Percentiles rank a stretch among this genome's conserved stretches.
Evolutionary conservation across 139 green algal species (phyloP).

Genomic region (Penium margaritaceum): DNA sequence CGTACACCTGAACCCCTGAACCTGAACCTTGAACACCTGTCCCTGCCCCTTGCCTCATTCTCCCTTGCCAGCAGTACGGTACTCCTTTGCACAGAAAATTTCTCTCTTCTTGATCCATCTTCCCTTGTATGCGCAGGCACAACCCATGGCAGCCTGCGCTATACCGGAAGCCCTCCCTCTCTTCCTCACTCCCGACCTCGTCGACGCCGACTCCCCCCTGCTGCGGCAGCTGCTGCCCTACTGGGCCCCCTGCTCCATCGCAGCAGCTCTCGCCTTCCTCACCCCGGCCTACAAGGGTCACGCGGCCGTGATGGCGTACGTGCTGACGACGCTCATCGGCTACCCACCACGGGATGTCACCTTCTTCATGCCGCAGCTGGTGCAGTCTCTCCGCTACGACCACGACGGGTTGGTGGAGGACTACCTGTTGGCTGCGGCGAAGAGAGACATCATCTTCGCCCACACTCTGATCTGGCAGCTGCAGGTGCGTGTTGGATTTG

Average conservation of each 20-base stretch:
- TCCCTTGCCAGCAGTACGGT: no score
- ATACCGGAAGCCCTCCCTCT: constrained; percentile 36
- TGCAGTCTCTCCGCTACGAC: constrained; percentile 66
- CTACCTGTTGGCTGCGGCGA: constrained; percentile 65
- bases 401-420: constrained; percentile 51
- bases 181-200: constrained; percentile 27
- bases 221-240: constrained; percentile 31
- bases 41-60: no score
- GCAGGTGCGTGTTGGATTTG: constrained; percentile 58
- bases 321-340: constrained; percentile 35
- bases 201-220: constrained; percentile 17
- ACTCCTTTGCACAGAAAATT: no score
- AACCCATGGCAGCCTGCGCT: neutral
- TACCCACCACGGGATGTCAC: constrained; percentile 41
- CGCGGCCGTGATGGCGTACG: constrained; percentile 43
- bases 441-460: constrained; percentile 62
- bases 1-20: no score
- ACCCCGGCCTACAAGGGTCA: constrained; percentile 29
- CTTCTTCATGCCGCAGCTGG: constrained; percentile 82
- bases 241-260: constrained; percentile 46
- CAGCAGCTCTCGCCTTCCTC: constrained; percentile 31
- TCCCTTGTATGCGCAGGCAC: no score
- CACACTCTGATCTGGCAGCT: constrained; percentile 82
- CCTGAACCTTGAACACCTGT: no score
- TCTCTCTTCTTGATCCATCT: no score